These are phyloP conservation scores for Singerocomus inundabilis DNA, from an alignment of 1,284 basidiomycete species.

Conservation along the genomic window DNA sequence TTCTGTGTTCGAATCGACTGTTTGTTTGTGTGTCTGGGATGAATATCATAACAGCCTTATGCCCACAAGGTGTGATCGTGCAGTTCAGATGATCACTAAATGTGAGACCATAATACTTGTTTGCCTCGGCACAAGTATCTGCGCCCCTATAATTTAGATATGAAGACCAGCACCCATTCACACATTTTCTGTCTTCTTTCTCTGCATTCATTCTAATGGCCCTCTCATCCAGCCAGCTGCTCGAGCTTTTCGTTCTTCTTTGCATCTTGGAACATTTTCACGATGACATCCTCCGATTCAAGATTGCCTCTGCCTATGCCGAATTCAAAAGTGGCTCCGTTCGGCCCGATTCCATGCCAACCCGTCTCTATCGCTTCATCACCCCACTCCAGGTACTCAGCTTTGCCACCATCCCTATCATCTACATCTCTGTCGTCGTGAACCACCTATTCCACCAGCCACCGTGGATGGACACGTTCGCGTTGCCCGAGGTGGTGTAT, in stretches of 20 bases:
- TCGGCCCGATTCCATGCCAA: slow-evolving; percentile 12
- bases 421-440: slow-evolving; percentile 20
- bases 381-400: slow-evolving; percentile 15
- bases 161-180: too few relatives aligned
- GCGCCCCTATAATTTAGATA: not conserved
- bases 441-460: slow-evolving; percentile 25
- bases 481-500: slow-evolving; percentile 1
- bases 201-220: not conserved
- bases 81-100: too few relatives aligned
- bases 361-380: slow-evolving; percentile 13
- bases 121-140: too few relatives aligned
- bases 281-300: not conserved
- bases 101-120: too few relatives aligned
- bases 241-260: slow-evolving; percentile 23
- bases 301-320: slow-evolving; percentile 2
- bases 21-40: too few relatives aligned
- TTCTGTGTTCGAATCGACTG: too few relatives aligned
- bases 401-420: not conserved
- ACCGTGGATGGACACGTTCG: slow-evolving; percentile 19
- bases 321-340: slow-evolving; percentile 22
- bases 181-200: too few relatives aligned
- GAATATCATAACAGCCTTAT: too few relatives aligned
- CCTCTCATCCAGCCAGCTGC: slow-evolving; percentile 10
- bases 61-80: too few relatives aligned
- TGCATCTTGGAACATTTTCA: not conserved